A percentile compares a stretch with the other conserved stretches of the same genome.
These are phyloP conservation scores for Bjerkandera adusta DNA, from an alignment of 1,284 basidiomycete genomes.

Conservation along the genomic window DNA sequence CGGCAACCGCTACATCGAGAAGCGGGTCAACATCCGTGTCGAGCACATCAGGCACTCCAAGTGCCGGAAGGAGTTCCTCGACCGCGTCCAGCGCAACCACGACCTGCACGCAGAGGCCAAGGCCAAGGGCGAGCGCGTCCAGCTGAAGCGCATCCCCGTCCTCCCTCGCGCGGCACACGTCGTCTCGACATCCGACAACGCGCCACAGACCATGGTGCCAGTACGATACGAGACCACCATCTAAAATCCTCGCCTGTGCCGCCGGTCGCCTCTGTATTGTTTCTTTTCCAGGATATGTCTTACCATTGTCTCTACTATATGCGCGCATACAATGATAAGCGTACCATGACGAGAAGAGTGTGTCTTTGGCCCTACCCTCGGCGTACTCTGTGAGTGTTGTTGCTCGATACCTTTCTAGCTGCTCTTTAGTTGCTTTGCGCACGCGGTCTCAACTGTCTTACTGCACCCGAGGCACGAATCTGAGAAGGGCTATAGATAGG, in stretches of 20 bases:
- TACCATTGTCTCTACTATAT: slow-evolving; percentile 27
- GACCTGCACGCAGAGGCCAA: slow-evolving; percentile 83
- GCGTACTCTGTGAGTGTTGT: no score
- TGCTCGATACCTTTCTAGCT: no score
- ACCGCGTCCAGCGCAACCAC: slow-evolving; percentile 94
- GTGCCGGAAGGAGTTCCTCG: slow-evolving; percentile 98
- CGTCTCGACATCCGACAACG: slow-evolving; percentile 77
- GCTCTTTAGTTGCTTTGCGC: no score
- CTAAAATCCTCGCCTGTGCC: slow-evolving; percentile 37
- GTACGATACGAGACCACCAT: slow-evolving; percentile 89
- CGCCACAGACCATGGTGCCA: slow-evolving; percentile 91
- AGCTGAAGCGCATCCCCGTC: slow-evolving; percentile 85
- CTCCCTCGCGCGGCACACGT: slow-evolving; percentile 82
- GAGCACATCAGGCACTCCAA: slow-evolving; percentile 99
- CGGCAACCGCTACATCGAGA: slow-evolving; percentile 98
- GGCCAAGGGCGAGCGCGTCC: slow-evolving; percentile 83
- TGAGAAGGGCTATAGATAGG: no score
- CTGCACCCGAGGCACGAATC: no score
- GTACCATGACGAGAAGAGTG: slow-evolving; percentile 29
- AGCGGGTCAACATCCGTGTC: slow-evolving; percentile 98
- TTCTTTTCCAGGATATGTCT: slow-evolving; percentile 28
- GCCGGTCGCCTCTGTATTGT: slow-evolving; percentile 14
- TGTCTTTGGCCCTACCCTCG: slow-evolving; percentile 15
- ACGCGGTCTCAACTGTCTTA: no score
- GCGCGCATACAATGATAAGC: slow-evolving; percentile 30